Evolutionary conservation across 352 stramenopile species (phyloP), one percentile per base, ranked within the genome.

Genomic region (Ophiocytium majus): DNA sequence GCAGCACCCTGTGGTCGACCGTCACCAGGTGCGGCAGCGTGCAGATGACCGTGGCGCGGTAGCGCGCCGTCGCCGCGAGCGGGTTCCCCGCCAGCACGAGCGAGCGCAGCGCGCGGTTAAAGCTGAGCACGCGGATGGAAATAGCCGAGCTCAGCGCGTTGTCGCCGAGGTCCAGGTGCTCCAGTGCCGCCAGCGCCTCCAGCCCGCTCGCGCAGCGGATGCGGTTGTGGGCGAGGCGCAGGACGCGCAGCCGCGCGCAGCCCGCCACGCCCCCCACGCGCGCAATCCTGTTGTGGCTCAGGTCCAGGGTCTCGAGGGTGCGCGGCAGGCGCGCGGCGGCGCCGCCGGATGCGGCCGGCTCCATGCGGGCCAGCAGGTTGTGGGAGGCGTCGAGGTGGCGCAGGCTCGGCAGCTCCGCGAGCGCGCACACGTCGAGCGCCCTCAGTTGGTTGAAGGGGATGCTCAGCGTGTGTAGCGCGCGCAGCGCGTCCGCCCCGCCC

Each of bases 101-200:
- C 32, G 82, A 66, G 57, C 80, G 78, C 33, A 86, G 83, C 33
- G 49, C 63, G 43, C 76, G 57, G 83, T 84, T 84, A 66, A 86
- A 84, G 66, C 76, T 84, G 17, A 86, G 83, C 14, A 63, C 33
- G 31, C 83, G 78, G 50, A 57, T 66, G 10, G 78, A 79, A 10
- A 78, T 35, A 1, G 78, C 32, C 10, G 43, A 76, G 36, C 76
- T 0, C 17, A 86, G 84, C 1, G 50, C 23, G 66, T 86, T 86
- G 80, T 86, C 63, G 17, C 83, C 63, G 35, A 86, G 83, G 80
- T 86, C 83, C 9, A 86, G 80, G 75, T 86, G 83, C 50, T 85
- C 76, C 35, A 86, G 63, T 1, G 82, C 57, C 17, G 83, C 66
- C 37, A 86, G 83, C 57, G 82, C 37, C 34, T 86, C 83, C 23